phyloP scores from a whole-genome alignment of 139 green algal genomes.

The Mesotaenium endlicherianum region DNA sequence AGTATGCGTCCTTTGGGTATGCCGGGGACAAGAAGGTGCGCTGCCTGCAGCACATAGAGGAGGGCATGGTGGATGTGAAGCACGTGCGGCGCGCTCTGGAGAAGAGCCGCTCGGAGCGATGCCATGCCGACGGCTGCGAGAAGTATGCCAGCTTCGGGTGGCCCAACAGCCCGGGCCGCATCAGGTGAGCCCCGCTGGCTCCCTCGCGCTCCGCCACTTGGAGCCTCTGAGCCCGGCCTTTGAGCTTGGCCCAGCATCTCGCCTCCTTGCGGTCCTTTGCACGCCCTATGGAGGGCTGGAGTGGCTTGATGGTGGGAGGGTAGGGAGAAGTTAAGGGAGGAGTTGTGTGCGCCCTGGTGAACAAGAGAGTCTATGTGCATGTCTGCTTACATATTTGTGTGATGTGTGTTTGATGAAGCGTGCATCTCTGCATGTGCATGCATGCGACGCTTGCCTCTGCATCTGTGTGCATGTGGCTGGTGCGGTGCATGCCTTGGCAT shows the following conservation, averaged over 20 bases:
- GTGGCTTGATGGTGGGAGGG: too few species aligned
- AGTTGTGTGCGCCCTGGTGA: too few species aligned
- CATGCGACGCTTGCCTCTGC: too few species aligned
- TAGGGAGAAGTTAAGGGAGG: too few species aligned
- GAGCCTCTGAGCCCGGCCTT: not conserved
- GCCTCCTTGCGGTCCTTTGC: not conserved
- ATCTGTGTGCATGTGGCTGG: too few species aligned
- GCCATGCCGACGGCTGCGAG: not conserved
- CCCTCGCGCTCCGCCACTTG: not conserved
- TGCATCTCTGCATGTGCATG: too few species aligned
- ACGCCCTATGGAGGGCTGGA: too few species aligned
- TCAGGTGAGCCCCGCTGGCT: not conserved
- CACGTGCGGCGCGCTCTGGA: not conserved
- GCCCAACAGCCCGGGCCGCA: conserved; percentile 6
- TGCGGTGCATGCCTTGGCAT: too few species aligned
- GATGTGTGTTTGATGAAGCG: too few species aligned
- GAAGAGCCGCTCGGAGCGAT: not conserved
- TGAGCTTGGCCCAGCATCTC: not conserved
- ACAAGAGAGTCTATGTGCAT: too few species aligned
- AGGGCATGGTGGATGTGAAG: conserved; percentile 2
- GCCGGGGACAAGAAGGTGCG: not conserved
- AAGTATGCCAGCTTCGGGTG: conserved; percentile 10
- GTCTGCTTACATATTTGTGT: too few species aligned
- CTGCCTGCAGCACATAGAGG: conserved; percentile 2
- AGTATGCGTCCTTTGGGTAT: conserved; percentile 4